A percentile compares a stretch with the other conserved stretches of the same genome.
phyloP scores from a whole-genome alignment of 352 stramenopile genomes.

The Pseudoperonospora humuli region DNA sequence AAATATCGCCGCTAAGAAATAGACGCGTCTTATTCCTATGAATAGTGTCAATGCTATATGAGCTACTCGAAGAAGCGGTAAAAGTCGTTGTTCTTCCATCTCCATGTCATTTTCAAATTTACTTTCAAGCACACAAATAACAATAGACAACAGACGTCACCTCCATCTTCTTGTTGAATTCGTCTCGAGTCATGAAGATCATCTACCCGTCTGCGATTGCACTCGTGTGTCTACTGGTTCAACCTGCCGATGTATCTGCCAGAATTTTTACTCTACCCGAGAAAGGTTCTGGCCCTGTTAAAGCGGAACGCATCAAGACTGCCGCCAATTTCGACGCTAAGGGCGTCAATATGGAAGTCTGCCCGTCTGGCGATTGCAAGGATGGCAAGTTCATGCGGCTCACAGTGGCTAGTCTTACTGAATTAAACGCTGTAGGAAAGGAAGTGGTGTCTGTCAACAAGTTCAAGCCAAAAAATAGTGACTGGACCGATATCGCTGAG shows the following conservation, averaged over 20 bases:
- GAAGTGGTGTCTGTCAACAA: slow-evolving; percentile 9
- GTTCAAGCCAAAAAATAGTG: slow-evolving; percentile 16
- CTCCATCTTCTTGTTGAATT: too few relatives aligned
- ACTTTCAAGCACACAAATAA: too few relatives aligned
- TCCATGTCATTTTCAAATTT: too few relatives aligned
- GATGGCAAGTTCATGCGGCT: slow-evolving; percentile 93
- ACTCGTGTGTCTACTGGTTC: slow-evolving; percentile 8
- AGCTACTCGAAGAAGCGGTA: too few relatives aligned
- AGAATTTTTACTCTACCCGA: slow-evolving; percentile 6
- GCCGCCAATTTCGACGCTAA: slow-evolving; percentile 24
- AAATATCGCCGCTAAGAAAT: too few relatives aligned
- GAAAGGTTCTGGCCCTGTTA: background rate
- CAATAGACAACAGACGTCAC: too few relatives aligned
- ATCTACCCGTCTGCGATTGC: slow-evolving; percentile 4
- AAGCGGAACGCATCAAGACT: slow-evolving; percentile 19
- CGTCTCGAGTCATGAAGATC: slow-evolving; percentile 23
- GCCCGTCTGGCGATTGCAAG: slow-evolving; percentile 45
- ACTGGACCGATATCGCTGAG: slow-evolving; percentile 23
- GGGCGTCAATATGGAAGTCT: slow-evolving; percentile 33
- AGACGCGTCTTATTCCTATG: too few relatives aligned
- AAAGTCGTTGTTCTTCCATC: too few relatives aligned
- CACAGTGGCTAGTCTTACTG: slow-evolving; percentile 23
- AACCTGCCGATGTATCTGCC: background rate
- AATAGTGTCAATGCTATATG: too few relatives aligned
- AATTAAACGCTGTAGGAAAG: slow-evolving; percentile 9